These are phyloP conservation scores for Fusarium denticulatum DNA, from an alignment of 2,329 filamentous ascomycete genomes.

Conservation along the genomic window DNA sequence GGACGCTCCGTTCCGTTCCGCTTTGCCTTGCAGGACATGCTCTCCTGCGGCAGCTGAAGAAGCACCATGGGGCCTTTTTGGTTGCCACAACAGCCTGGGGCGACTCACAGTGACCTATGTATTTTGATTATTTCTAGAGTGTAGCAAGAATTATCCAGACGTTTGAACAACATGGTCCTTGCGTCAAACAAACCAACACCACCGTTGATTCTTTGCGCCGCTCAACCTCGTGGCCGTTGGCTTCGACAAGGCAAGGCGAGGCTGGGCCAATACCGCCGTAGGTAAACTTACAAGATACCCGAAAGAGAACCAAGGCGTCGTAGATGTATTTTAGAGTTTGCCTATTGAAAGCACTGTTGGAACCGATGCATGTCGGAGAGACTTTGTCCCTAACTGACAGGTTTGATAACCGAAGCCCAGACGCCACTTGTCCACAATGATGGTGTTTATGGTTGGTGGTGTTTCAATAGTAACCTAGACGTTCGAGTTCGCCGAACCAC, in stretches of 20 bases:
- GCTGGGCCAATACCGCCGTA: neutral
- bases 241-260: neutral
- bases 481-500: conserved; percentile 13
- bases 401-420: conserved; percentile 36
- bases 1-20: conserved; percentile 3
- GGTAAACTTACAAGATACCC: neutral
- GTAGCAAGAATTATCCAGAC: neutral
- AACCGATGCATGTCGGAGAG: conserved; percentile 1
- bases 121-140: neutral
- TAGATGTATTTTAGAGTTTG: conserved; percentile 25
- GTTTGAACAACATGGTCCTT: neutral
- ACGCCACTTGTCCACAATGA: conserved; percentile 28
- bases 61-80: neutral
- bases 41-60: neutral
- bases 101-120: neutral
- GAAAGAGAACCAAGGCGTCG: neutral
- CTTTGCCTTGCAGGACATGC: neutral
- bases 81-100: neutral
- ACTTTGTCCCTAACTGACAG: conserved; percentile 16
- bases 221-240: conserved; percentile 5
- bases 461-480: neutral
- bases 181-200: neutral
- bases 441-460: neutral
- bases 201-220: neutral
- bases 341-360: neutral